Evolutionary conservation across 176 grass and related monocot genomes (phyloP).

Genomic region (Carex kokanica): DNA sequence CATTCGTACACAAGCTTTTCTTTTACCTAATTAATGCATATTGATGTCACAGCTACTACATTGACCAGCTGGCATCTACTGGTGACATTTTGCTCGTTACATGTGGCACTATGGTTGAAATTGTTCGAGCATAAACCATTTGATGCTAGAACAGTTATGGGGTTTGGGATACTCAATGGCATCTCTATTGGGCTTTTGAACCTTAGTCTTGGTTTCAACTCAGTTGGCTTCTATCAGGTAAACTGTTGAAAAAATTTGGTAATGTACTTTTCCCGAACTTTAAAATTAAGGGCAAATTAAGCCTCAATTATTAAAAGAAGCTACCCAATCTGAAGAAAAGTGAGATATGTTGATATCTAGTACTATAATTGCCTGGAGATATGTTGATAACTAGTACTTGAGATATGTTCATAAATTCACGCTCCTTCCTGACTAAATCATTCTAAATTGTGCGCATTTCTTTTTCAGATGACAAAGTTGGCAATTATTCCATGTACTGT

Average conservation of each 20-base stretch:
- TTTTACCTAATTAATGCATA: constrained; percentile 9
- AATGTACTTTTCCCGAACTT: neutral
- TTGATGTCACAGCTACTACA: constrained; percentile 73
- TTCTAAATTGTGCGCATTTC: constrained; percentile 42
- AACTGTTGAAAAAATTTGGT: constrained; percentile 2
- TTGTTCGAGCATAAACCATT: constrained; percentile 98
- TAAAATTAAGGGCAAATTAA: neutral
- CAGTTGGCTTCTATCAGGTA: constrained; percentile 99
- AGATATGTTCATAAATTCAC: neutral
- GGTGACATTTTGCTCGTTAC: constrained; percentile 96
- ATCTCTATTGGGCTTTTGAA: constrained; percentile 99
- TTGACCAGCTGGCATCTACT: constrained; percentile 99
- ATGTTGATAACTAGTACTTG: constrained; percentile 19
- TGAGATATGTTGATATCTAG: constrained; percentile 1
- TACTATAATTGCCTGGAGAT: constrained; percentile 31
- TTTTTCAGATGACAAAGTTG: constrained; percentile 94
- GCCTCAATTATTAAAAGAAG: neutral
- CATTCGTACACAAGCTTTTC: constrained; percentile 2
- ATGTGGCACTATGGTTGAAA: constrained; percentile 93
- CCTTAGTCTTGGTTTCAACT: constrained; percentile 94
- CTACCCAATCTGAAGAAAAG: neutral
- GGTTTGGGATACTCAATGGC: constrained; percentile 93
- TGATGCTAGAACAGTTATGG: constrained; percentile 86
- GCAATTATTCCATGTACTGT: constrained; percentile 98
- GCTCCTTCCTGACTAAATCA: constrained; percentile 27